phyloP scores from a whole-genome alignment of 2,329 filamentous ascomycete species.

The Coleophoma eucalyptorum region DNA sequence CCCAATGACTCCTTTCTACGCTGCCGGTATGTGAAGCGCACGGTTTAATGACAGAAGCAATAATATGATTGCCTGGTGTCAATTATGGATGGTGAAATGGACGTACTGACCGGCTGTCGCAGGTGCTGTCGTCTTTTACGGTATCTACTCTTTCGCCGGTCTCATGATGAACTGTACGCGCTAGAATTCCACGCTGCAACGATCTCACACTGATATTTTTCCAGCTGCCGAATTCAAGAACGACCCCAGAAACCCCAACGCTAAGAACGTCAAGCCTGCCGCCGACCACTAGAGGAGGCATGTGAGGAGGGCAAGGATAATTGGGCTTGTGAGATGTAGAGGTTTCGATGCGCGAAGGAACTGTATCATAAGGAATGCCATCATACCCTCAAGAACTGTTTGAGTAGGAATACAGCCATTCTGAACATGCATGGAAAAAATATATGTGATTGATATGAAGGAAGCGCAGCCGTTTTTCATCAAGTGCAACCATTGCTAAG shows the following conservation, averaged over 20 bases:
- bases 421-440: no score
- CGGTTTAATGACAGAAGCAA: slow-evolving; percentile 1
- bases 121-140: slow-evolving; percentile 87
- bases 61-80: not conserved
- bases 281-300: slow-evolving; percentile 23
- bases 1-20: slow-evolving; percentile 91
- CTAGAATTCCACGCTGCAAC: slow-evolving; percentile 10
- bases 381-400: not conserved
- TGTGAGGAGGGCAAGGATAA: not conserved
- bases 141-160: slow-evolving; percentile 80
- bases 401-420: no score
- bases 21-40: slow-evolving; percentile 72
- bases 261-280: slow-evolving; percentile 26
- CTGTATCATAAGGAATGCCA: slow-evolving; percentile 6
- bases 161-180: slow-evolving; percentile 75
- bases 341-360: not conserved
- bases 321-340: not conserved
- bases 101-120: slow-evolving; percentile 13
- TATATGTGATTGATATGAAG: no score
- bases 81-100: not conserved
- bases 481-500: no score
- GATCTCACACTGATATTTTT: slow-evolving; percentile 1
- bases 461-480: no score
- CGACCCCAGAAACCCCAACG: slow-evolving; percentile 82
- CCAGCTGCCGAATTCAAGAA: slow-evolving; percentile 94